Conservation (phyloP, 2,329 filamentous ascomycete genomes). For the Orbilia ellipsospora region DNA sequence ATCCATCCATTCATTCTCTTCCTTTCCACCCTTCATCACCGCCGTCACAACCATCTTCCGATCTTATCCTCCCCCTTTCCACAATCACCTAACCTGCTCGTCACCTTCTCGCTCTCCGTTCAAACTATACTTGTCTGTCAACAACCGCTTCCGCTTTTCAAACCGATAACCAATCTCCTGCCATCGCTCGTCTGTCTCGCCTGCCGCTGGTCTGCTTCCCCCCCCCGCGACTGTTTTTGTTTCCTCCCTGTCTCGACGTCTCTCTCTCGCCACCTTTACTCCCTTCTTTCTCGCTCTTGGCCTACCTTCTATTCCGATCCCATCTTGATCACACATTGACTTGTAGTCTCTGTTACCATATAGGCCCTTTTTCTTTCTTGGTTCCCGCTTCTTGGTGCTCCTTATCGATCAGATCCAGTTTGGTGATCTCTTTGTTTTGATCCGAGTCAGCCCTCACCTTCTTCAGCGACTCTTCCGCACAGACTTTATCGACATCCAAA, state of each 20-base stretch:
- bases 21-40: constrained; percentile 61
- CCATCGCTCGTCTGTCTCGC: constrained; percentile 28
- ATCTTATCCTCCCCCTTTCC: constrained; percentile 24
- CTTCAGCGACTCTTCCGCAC: constrained; percentile 35
- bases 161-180: constrained; percentile 25
- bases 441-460: constrained; percentile 30
- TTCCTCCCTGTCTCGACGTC: constrained; percentile 61
- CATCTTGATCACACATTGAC: constrained; percentile 62
- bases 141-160: not conserved
- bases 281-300: constrained; percentile 69
- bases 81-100: constrained; percentile 35
- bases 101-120: not conserved
- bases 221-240: constrained; percentile 58
- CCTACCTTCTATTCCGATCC: constrained; percentile 67
- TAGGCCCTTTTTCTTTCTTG: constrained; percentile 8
- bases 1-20: constrained; percentile 2
- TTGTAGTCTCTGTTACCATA: constrained; percentile 65
- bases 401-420: constrained; percentile 38
- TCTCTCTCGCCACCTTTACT: constrained; percentile 63
- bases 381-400: constrained; percentile 1
- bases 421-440: constrained; percentile 43
- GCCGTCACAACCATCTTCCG: constrained; percentile 69
- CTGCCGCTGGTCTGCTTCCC: constrained; percentile 60
- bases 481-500: constrained; percentile 29
- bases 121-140: not conserved